A percentile compares a stretch with the other conserved stretches of the same genome.
Conservation (phyloP, 129 eudicot genomes). For the Helianthus tuberosus region DNA sequence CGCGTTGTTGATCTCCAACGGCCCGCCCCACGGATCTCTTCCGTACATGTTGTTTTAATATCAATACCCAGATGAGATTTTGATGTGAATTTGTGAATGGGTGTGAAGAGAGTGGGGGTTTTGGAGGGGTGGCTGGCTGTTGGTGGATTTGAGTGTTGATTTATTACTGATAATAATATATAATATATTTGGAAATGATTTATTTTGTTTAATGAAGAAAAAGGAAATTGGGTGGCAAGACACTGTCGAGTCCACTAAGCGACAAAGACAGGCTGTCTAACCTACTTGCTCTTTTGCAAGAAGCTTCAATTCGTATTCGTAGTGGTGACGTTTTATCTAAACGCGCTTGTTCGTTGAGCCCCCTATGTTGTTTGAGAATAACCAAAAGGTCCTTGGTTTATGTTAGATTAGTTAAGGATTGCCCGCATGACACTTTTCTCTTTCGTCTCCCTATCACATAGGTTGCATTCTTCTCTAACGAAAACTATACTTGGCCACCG, state of each 20-base stretch:
- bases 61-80: neutral
- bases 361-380: neutral
- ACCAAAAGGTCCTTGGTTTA: neutral
- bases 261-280: conserved; percentile 61
- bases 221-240: conserved; percentile 27
- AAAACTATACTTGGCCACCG: too few relatives aligned
- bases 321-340: conserved; percentile 19
- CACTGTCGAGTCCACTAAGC: conserved; percentile 39
- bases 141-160: neutral
- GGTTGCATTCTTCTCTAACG: too few relatives aligned
- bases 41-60: conserved; percentile 50
- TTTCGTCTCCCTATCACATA: too few relatives aligned
- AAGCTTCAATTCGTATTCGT: neutral
- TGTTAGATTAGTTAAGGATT: too few relatives aligned
- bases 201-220: neutral
- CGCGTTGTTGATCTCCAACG: conserved; percentile 71
- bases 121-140: neutral
- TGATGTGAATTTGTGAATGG: neutral
- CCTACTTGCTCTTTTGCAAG: conserved; percentile 11
- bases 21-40: conserved; percentile 91
- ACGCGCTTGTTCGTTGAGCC: neutral
- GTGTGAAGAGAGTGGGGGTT: neutral
- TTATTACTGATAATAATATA: neutral
- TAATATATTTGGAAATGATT: neutral
- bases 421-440: too few relatives aligned